phyloP scores from a whole-genome alignment of 2,329 filamentous ascomycete species.

The Hypomyces rosellus region DNA sequence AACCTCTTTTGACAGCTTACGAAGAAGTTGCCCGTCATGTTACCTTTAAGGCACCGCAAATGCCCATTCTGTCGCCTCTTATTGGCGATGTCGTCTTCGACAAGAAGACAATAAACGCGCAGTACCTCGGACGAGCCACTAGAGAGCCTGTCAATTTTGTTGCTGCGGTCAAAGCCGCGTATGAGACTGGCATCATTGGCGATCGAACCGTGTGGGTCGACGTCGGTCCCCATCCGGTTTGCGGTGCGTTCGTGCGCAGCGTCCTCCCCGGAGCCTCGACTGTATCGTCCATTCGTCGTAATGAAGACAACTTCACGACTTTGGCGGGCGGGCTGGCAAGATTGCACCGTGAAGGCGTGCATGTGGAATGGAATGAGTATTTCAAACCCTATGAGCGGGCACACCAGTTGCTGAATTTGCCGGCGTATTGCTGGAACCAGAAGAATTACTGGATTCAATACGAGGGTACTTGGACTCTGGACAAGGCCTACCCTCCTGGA shows the following conservation, averaged over 20 bases:
- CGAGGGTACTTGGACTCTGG: slow-evolving; percentile 41
- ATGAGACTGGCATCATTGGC: neutral
- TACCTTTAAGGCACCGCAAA: neutral
- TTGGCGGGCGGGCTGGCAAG: neutral
- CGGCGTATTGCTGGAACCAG: slow-evolving; percentile 64
- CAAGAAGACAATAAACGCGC: slow-evolving; percentile 5
- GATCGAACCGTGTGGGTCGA: neutral
- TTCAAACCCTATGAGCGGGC: slow-evolving; percentile 40
- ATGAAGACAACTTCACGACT: slow-evolving; percentile 28
- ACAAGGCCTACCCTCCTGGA: slow-evolving; percentile 29
- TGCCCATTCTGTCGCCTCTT: slow-evolving; percentile 32
- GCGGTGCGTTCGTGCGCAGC: neutral
- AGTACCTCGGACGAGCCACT: slow-evolving; percentile 7
- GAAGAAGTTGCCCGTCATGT: slow-evolving; percentile 19
- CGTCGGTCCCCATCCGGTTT: neutral
- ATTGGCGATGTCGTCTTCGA: slow-evolving; percentile 44
- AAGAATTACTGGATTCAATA: slow-evolving; percentile 59
- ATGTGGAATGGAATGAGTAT: slow-evolving; percentile 64
- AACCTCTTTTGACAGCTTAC: slow-evolving; percentile 42
- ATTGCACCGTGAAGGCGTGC: slow-evolving; percentile 44
- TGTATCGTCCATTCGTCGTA: slow-evolving; percentile 48
- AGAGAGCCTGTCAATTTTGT: neutral
- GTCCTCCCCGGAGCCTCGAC: neutral
- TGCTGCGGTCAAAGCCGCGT: neutral
- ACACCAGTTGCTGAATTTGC: slow-evolving; percentile 48